phyloP scores from a whole-genome alignment of 805 yeast species.

The Millerozyma miso region DNA sequence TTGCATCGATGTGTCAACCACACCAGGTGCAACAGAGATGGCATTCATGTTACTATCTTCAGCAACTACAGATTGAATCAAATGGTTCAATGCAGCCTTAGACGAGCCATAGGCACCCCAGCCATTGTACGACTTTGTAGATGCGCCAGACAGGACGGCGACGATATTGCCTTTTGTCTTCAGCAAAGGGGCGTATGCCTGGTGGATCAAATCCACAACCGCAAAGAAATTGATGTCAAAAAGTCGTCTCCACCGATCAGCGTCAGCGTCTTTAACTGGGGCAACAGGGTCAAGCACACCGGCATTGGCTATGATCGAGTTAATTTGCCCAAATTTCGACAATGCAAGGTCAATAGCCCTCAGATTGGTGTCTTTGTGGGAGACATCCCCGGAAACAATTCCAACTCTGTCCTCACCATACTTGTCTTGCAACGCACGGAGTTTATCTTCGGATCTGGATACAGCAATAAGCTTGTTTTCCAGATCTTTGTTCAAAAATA shows the following conservation, averaged over 20 bases:
- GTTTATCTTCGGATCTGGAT: conserved; percentile 57
- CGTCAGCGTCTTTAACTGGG: conserved; percentile 46
- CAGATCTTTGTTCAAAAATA: conserved; percentile 37
- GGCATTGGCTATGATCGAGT: conserved; percentile 72
- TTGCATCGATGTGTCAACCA: conserved; percentile 91
- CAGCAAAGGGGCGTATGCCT: conserved; percentile 55
- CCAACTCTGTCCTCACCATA: conserved; percentile 49
- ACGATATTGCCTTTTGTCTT: conserved; percentile 58
- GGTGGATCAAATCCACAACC: conserved; percentile 54
- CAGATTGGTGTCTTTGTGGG: conserved; percentile 34
- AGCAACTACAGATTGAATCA: conserved; percentile 58
- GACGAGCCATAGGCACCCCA: conserved; percentile 94
- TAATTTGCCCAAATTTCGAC: conserved; percentile 50
- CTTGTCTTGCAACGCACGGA: conserved; percentile 38
- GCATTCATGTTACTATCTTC: conserved; percentile 62
- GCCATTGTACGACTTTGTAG: conserved; percentile 54
- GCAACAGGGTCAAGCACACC: conserved; percentile 80
- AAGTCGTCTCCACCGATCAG: conserved; percentile 55
- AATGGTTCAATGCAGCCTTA: conserved; percentile 85
- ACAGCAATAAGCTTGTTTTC: conserved; percentile 55
- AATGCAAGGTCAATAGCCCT: conserved; percentile 44
- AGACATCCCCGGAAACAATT: conserved; percentile 57
- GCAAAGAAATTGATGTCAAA: conserved; percentile 80
- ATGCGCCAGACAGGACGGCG: conserved; percentile 90
- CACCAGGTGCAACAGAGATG: conserved; percentile 88